A percentile compares a stretch with the other conserved stretches of the same genome.
Conservation (phyloP, 768 basidiomycete species). For the Phylloporus sp. region DNA sequence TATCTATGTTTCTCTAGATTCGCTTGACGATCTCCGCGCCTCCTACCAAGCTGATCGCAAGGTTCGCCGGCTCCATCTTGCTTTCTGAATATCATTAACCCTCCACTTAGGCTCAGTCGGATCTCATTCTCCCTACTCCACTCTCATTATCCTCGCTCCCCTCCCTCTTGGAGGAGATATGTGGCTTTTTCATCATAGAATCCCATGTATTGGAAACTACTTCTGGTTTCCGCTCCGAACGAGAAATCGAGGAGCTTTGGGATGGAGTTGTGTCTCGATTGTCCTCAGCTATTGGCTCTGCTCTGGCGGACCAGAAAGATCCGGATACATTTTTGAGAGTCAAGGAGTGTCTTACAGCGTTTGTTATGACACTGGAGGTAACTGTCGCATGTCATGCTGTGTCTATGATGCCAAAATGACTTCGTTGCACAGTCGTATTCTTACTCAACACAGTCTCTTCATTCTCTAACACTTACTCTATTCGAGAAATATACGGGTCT, state of each 20-base stretch:
- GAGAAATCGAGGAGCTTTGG: constrained; percentile 95
- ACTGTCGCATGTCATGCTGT: constrained; percentile 8
- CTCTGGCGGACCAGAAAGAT: constrained; percentile 69
- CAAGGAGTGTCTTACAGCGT: constrained; percentile 80
- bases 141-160: constrained; percentile 65
- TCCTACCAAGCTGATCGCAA: constrained; percentile 98
- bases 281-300: constrained; percentile 66
- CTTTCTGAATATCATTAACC: constrained; percentile 12
- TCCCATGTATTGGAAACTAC: constrained; percentile 87
- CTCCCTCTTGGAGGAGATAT: constrained; percentile 85
- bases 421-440: constrained; percentile 62
- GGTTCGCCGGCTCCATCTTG: constrained; percentile 35
- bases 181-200: constrained; percentile 97
- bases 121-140: constrained; percentile 81
- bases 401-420: constrained; percentile 1
- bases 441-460: constrained; percentile 80
- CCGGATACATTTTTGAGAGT: constrained; percentile 77
- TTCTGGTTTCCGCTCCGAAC: constrained; percentile 81
- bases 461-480: constrained; percentile 78
- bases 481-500: constrained; percentile 88
- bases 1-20: constrained; percentile 88
- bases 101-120: constrained; percentile 81
- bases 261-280: constrained; percentile 76
- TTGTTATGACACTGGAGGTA: constrained; percentile 92
- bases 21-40: constrained; percentile 82